These are phyloP conservation scores for Jaapia argillacea DNA, from an alignment of 768 basidiomycete genomes.

Conservation along the genomic window DNA sequence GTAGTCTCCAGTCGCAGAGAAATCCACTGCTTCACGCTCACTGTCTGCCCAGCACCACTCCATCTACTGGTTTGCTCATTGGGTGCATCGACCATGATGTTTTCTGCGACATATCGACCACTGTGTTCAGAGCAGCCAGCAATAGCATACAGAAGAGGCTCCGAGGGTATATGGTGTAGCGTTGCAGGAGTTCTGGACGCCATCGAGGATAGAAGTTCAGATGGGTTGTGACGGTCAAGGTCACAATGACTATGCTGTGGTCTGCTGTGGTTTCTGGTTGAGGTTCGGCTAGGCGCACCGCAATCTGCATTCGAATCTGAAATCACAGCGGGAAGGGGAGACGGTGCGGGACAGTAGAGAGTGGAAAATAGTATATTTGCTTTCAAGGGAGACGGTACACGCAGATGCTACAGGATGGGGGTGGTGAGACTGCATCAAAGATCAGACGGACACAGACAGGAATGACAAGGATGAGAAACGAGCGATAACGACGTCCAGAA, in stretches of 20 bases:
- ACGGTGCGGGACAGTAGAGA: too few relatives aligned
- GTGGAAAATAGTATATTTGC: slow-evolving; percentile 12
- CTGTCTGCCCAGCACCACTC: slow-evolving; percentile 56
- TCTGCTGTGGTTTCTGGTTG: too few relatives aligned
- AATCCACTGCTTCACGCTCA: slow-evolving; percentile 60
- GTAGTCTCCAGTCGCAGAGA: slow-evolving; percentile 50
- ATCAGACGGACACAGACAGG: slow-evolving; percentile 16
- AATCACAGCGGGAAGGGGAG: too few relatives aligned
- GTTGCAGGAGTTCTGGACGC: too few relatives aligned
- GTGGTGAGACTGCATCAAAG: too few relatives aligned
- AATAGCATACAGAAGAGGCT: slow-evolving; percentile 39
- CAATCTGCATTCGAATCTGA: too few relatives aligned
- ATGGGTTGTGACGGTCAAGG: too few relatives aligned
- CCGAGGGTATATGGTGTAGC: slow-evolving; percentile 7
- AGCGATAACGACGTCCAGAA: slow-evolving; percentile 8
- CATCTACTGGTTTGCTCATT: slow-evolving; percentile 61
- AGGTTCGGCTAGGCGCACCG: too few relatives aligned
- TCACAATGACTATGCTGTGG: too few relatives aligned
- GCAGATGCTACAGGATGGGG: slow-evolving; percentile 31
- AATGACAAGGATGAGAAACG: slow-evolving; percentile 8
- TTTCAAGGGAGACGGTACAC: slow-evolving; percentile 27
- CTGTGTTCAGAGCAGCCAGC: slow-evolving; percentile 61
- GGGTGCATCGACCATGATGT: slow-evolving; percentile 57
- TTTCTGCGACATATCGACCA: slow-evolving; percentile 56
- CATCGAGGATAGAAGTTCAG: too few relatives aligned